Base-by-base conservation (phyloP, 2,329 filamentous ascomycete species). In the Cladobotryum mycophilum region DNA sequence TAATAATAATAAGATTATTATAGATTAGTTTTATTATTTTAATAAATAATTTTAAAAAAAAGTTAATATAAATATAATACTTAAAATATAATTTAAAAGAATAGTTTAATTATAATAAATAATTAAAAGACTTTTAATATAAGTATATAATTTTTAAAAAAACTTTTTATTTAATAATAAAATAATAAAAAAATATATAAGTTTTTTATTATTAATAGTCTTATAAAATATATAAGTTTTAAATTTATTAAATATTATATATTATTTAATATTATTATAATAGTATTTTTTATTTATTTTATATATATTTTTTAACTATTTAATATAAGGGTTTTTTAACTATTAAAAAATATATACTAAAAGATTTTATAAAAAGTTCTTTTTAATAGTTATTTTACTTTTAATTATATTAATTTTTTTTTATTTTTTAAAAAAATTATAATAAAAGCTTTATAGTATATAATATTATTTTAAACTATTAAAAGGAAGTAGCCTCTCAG, bases 301-400 rank as follows among this genome's bases (percentile, higher is more conserved):
- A 53, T n/a, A 34, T 35, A 53, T 47, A 41, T 49, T 35, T 40
- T 49, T 41, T 30, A 53, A 41, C 51, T 42, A 11, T 42, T 48
- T 30, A 18, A 49, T 50, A 15, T 50, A 13, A 33, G 37, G 17
- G 38, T 50, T 18, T 50, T 50, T 18, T 45, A 20, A 2, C 20
- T n/a, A 13, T 35, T 50, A 2, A 49, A 49, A 37, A 14, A 43
- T n/a, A 12, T 18, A 41, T 18, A 41, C 7, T 18, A 41, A 11
- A 41, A 41, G 3, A 18, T 18, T 15, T 22, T 41, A 18, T 11
- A 18, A 18, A 12, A 41, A 3, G 5, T 12, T 5, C 5, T 41
- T 41, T 41, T 18, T 17, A 6, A 41, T 4, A 18, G 15, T 5
- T 13, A 41, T 6, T 18, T 41, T 18, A 25, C 22, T 25, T 25